These are phyloP conservation scores for Irpex sp. DNA, from an alignment of 1,284 basidiomycete genomes.

Conservation along the genomic window DNA sequence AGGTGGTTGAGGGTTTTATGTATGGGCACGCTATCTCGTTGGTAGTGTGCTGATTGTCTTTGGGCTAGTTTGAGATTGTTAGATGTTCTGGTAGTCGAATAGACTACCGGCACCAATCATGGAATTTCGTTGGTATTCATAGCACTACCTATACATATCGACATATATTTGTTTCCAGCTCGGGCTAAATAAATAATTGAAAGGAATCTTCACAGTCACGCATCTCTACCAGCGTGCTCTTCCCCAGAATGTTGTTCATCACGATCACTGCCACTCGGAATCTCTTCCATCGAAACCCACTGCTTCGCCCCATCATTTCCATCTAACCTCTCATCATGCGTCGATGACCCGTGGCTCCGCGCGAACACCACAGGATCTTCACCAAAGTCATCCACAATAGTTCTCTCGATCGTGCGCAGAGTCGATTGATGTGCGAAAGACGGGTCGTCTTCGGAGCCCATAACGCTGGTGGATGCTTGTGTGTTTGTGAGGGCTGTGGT, in stretches of 20 bases:
- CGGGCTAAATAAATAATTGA: too few relatives aligned
- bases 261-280: background rate
- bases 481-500: constrained; percentile 5
- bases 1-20: too few relatives aligned
- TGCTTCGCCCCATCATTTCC: background rate
- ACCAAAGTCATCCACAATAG: constrained; percentile 15
- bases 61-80: too few relatives aligned
- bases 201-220: too few relatives aligned
- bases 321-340: background rate
- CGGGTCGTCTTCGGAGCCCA: background rate
- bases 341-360: background rate
- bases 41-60: too few relatives aligned
- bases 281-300: background rate
- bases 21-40: too few relatives aligned
- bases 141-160: too few relatives aligned
- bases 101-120: too few relatives aligned
- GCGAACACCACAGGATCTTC: constrained; percentile 10
- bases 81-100: too few relatives aligned
- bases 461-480: background rate
- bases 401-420: background rate
- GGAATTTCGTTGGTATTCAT: too few relatives aligned
- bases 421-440: background rate
- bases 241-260: background rate
- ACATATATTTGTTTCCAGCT: too few relatives aligned
- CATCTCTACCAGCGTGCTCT: too few relatives aligned